Base-by-base conservation (phyloP, 306 rosid species). In the Vigna radiata region DNA sequence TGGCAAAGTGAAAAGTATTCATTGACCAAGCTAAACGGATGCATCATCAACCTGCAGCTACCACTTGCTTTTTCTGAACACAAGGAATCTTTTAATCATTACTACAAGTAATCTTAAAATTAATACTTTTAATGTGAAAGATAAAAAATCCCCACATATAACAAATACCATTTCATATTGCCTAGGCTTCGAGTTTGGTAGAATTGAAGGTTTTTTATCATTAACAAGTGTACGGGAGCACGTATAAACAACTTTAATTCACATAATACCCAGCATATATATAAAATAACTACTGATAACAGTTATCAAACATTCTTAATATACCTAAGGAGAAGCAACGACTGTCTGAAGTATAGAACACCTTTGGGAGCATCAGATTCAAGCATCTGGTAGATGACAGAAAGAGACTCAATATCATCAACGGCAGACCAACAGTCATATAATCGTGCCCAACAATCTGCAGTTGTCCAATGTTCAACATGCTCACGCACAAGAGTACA, bases 401-500 rank as follows among this genome's bases (percentile, higher is more conserved):
- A 91, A 43, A 93, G 90, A 58, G 98, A 93, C 48, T 96, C 97
- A 25, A 88, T 86, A 87, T 93, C 98, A 84, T 93, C 96, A 72
- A 93, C 97, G 44, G 97, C 84, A 43, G 98, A 93, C 98, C 98
- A 93, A 73, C 96, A 87, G 76, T 93, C 96, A 58, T 93, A 93
- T 85, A 93, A 77, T 71, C 85, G 92, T 55, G 87, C 87, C 98
- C 98, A 93, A 59, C 96, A 93, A 85, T 93, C 98, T 70, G 93
- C 98, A 7, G 96, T 86, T 36, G 98, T 93, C 98, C 96, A 93
- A 75, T 88, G 90, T 56, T 83, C 91, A 53, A 93, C 92, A 82
- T 93, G 98, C 84, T 88, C 98, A 61, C 78, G 88, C 56, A 93
- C 98, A 60, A 93, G 98, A 16, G 96, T 90, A 65, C 93, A 81